Base-by-base conservation (phyloP, 2,329 filamentous ascomycete genomes). In the Aspergillus awamori region DNA sequence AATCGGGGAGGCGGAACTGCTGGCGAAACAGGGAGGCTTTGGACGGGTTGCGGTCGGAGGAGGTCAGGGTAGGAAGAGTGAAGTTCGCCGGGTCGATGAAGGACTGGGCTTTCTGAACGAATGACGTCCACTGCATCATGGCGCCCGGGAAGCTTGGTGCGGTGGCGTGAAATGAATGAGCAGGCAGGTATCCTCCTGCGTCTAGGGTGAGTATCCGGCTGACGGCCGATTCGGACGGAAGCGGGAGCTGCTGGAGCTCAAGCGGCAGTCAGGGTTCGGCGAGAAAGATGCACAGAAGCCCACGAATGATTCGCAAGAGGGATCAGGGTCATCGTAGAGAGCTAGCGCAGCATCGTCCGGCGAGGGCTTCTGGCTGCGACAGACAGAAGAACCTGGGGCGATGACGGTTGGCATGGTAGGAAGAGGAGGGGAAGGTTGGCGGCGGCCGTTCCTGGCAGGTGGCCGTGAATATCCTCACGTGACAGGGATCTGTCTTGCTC, bases 71-170 rank as follows among this genome's bases (percentile, higher is more conserved):
- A 65, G 91, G 82, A 70, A 91, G 87, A 75, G 89, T 87, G 73
- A 90, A 88, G 76, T 92, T 88, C 67, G 90, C 90, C 57, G 93
- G 91, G 78, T 97, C 94, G 80, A 97, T 96, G 79, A 97, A 84
- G 80, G 93, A 92, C 83, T 96, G 93, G 69, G 93, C 93, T 85
- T 94, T 96, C 79, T 97, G 93, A 72, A 97, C 93, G 77, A 98
- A 89, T 79, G 86, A 94, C 70, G 90, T 84, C 77, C 90, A 81
- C 76, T 85, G 84, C 75, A 87, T 86, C 86, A 87, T 87, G 60
- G 56, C 72, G 69, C 38, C 24, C 57, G 20, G 39, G 30, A 10
- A 39, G 30, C 8, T 39, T 53, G 41, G 36, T 10, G 22, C 22
- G 47, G 53, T 30, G 28, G 17, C 30, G 47, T 55, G 41, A 30